These are phyloP conservation scores for Phytophthora macrochlamydospora DNA, from an alignment of 352 stramenopile genomes.

Conservation along the genomic window DNA sequence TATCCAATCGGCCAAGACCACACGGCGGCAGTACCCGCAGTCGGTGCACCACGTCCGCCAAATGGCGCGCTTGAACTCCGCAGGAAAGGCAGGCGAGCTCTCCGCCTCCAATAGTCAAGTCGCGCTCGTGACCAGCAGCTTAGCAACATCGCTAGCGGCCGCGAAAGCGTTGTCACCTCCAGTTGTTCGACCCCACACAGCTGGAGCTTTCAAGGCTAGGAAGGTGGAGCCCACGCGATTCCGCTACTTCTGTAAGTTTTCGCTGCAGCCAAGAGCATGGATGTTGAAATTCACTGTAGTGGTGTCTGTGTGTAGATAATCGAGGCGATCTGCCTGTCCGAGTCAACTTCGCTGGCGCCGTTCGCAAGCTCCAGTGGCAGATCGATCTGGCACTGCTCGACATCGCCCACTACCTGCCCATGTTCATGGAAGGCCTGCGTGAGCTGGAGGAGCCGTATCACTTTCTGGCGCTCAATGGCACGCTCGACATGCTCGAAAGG, in stretches of 20 bases:
- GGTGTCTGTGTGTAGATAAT: conserved; percentile 44
- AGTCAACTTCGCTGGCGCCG: conserved; percentile 75
- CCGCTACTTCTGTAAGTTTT: conserved; percentile 80
- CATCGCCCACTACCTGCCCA: conserved; percentile 88
- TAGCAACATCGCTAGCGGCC: conserved; percentile 16
- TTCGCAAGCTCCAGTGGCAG: conserved; percentile 79
- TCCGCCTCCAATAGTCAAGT: conserved; percentile 28
- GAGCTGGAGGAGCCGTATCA: conserved; percentile 86
- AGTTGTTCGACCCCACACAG: conserved; percentile 46
- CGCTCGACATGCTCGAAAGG: conserved; percentile 82
- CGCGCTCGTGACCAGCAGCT: conserved; percentile 26
- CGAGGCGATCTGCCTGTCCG: conserved; percentile 73
- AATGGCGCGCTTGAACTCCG: conserved; percentile 46
- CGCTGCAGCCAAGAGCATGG: too few species aligned
- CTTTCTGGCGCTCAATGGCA: conserved; percentile 82
- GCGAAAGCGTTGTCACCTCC: conserved; percentile 14
- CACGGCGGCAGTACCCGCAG: conserved; percentile 20
- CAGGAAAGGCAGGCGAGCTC: conserved; percentile 36
- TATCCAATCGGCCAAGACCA: conserved; percentile 46
- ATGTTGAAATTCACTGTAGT: too few species aligned
- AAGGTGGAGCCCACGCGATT: conserved; percentile 81
- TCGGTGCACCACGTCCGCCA: conserved; percentile 61
- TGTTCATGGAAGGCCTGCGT: conserved; percentile 94
- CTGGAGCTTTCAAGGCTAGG: conserved; percentile 61
- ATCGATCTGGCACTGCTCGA: conserved; percentile 74